phyloP scores from a whole-genome alignment of 2,329 filamentous ascomycete species.

The Chaetomium sp. region DNA sequence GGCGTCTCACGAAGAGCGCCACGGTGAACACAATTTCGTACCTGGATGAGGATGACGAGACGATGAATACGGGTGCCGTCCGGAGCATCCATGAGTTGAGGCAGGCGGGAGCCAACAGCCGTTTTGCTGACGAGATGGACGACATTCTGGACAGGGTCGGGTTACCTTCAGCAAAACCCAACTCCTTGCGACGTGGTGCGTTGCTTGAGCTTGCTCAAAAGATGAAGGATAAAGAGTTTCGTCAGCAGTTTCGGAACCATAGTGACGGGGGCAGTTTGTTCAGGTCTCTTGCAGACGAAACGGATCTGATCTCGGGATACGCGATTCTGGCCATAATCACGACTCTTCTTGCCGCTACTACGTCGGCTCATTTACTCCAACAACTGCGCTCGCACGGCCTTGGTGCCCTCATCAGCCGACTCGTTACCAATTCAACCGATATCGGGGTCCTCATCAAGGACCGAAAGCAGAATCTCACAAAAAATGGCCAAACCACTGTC shows the following conservation, averaged over 20 bases:
- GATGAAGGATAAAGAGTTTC: conserved; percentile 56
- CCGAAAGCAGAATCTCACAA: conserved; percentile 62
- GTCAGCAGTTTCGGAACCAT: conserved; percentile 66
- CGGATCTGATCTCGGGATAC: conserved; percentile 57
- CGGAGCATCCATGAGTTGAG: conserved; percentile 60
- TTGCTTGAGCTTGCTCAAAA: conserved; percentile 55
- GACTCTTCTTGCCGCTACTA: conserved; percentile 54
- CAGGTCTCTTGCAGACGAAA: conserved; percentile 50
- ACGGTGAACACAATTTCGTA: conserved; percentile 28
- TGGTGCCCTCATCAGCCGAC: conserved; percentile 46
- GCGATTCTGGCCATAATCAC: conserved; percentile 57
- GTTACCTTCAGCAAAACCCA: conserved; percentile 37
- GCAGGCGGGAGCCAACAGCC: conserved; percentile 59
- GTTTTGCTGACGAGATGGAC: conserved; percentile 59
- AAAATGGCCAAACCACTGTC: conserved; percentile 52
- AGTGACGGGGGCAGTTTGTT: conserved; percentile 65
- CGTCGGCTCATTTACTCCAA: conserved; percentile 52
- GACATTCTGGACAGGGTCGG: conserved; percentile 58
- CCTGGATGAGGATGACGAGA: conserved; percentile 40
- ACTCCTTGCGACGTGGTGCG: conserved; percentile 50
- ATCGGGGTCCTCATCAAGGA: conserved; percentile 57
- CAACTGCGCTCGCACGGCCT: conserved; percentile 51
- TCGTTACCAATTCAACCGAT: conserved; percentile 49
- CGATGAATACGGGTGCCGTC: conserved; percentile 44
- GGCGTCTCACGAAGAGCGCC: conserved; percentile 20